Conservation (phyloP, 2,329 filamentous ascomycete species). For the Penicillium sp. region DNA sequence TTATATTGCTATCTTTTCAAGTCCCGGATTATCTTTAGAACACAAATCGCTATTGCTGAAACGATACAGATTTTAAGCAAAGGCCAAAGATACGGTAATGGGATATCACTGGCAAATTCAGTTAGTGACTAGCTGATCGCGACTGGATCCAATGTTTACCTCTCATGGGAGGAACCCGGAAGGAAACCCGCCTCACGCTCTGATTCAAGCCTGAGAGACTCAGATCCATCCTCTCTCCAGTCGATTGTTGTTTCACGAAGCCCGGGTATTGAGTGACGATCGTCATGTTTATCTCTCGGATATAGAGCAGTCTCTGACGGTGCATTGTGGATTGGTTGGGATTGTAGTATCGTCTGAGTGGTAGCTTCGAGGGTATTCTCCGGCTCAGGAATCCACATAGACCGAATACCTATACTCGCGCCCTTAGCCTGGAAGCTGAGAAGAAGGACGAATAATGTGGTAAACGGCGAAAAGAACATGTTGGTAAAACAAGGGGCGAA, state of each 20-base stretch:
- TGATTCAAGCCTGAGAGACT: neutral
- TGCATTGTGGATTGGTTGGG: neutral
- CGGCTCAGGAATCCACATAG: neutral
- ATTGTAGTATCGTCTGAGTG: neutral
- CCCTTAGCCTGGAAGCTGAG: neutral
- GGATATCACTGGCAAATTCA: neutral
- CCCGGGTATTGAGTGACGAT: neutral
- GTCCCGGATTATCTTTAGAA: constrained; percentile 4
- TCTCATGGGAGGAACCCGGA: neutral
- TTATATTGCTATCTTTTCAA: neutral
- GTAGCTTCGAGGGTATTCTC: neutral
- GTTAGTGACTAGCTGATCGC: neutral
- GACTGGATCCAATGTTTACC: neutral
- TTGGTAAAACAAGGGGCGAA: neutral
- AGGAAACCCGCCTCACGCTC: constrained; percentile 4
- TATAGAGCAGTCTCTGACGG: too few relatives aligned
- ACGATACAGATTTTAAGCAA: neutral
- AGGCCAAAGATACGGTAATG: neutral
- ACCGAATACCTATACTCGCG: neutral
- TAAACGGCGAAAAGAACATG: neutral
- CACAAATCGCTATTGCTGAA: constrained; percentile 4
- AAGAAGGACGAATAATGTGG: neutral
- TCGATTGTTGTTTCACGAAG: neutral
- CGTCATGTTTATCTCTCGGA: neutral
- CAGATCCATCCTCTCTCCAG: neutral